Evolutionary conservation across 2,329 filamentous ascomycete species (phyloP), one percentile per base, ranked within the genome.

Genomic region (Phialophora expanda): DNA sequence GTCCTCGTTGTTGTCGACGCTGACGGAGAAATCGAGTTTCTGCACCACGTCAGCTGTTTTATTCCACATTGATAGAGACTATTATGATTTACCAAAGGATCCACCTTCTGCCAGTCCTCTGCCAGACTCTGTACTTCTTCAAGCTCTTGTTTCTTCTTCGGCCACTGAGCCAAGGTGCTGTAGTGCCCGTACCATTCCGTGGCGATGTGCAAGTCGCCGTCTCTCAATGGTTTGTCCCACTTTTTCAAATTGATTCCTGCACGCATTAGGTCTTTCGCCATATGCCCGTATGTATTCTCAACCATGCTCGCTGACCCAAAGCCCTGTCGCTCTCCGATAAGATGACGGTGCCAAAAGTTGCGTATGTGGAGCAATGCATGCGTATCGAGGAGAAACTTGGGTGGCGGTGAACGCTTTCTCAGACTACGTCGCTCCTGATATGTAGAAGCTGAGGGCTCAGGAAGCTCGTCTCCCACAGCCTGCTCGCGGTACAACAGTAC

Each of bases 341-440:
- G 64, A 67, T 81, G 78, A 3, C 75, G 73, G 41, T 78, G 76
- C 78, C 78, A 81, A 65, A 80, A 81, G 64, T 78, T 78, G 14
- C 78, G 75, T 20, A 80, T 76, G 46, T 79, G 75, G 26, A 80
- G 62, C n/a, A 80, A 54, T 7, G 69, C 73, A 28, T 69, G 22
- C 4, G 79, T 68, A 50, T 79, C 69, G 3, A 78, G 63, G 17
- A n/a, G 38, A 7, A 1, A 66, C 58, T 0, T 69, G 62, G 2
- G 69, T 61, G 32, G 8, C n/a, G 7, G 41, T n/a, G 26, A 51
- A 24, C 30, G 60, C 14, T 20, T 28, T 56, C 44, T 41, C 26
- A 70, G 46, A 30, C 69, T 68, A 3, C 61, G 53, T 50, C 65
- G 63, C 48, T 55, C 56, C 1, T 24, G 53, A n/a, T 32, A 56